Evolutionary conservation across 495 filamentous ascomycete genomes (phyloP).

Genomic region (Aspergillus sparsus): DNA sequence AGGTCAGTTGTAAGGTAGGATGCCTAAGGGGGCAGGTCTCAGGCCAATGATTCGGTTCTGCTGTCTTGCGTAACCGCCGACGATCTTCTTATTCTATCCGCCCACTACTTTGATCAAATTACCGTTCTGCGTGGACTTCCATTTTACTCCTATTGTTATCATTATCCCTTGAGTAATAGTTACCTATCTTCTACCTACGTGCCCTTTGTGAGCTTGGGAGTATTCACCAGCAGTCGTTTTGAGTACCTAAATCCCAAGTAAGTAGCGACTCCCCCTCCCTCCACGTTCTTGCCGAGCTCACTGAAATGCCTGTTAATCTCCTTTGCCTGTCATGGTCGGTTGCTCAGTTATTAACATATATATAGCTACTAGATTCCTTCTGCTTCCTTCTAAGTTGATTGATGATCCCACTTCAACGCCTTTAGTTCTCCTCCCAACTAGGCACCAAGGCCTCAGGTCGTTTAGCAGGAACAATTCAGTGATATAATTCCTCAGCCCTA

Average conservation of each 20-base stretch:
- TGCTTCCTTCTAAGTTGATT: neutral
- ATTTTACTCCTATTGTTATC: neutral
- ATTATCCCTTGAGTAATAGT: neutral
- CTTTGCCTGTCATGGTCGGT: neutral
- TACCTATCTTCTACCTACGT: neutral
- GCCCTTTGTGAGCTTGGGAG: neutral
- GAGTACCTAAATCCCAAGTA: neutral
- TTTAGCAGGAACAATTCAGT: slow-evolving; percentile 3
- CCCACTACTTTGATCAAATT: neutral
- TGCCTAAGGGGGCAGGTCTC: slow-evolving; percentile 6
- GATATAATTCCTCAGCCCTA: slow-evolving; percentile 1
- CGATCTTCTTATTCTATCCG: slow-evolving; percentile 14
- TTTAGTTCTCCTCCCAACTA: neutral
- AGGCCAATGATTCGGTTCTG: slow-evolving; percentile 13
- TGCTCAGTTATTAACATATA: neutral
- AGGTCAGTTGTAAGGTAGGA: no score
- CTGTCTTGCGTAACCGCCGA: slow-evolving; percentile 22
- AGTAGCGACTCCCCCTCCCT: neutral
- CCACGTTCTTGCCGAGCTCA: neutral
- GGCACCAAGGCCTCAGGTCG: neutral
- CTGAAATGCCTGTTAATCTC: neutral
- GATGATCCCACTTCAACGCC: neutral
- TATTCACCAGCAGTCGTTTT: neutral
- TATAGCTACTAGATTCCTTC: neutral
- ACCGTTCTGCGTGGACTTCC: neutral